Evolutionary conservation across 768 basidiomycete genomes (phyloP).

Genomic region (Mycena haematopus): DNA sequence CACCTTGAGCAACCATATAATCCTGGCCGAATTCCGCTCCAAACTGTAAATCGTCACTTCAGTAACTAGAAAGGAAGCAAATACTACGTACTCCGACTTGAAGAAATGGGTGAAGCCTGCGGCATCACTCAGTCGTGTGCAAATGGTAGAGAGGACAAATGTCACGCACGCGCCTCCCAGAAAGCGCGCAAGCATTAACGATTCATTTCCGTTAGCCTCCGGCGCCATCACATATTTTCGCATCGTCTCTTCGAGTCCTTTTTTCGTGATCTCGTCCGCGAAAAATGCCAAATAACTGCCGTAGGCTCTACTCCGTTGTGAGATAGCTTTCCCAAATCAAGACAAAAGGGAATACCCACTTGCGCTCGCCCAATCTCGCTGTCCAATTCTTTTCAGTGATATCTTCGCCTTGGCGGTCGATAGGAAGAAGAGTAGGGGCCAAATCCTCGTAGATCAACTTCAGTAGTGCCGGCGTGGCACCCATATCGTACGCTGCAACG

Average conservation of each 20-base stretch:
- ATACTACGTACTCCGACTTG: conserved; percentile 22
- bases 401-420: conserved; percentile 35
- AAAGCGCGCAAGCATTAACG: conserved; percentile 21
- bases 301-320: conserved; percentile 10
- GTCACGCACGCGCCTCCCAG: conserved; percentile 21
- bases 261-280: conserved; percentile 1
- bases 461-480: conserved; percentile 42
- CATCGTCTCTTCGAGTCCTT: conserved; percentile 6
- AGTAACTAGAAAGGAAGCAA: not conserved
- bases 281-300: conserved; percentile 26
- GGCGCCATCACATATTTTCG: conserved; percentile 19
- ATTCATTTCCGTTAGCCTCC: conserved; percentile 25
- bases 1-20: conserved; percentile 22
- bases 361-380: conserved; percentile 42
- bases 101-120: conserved; percentile 23
- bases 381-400: conserved; percentile 43
- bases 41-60: conserved; percentile 10
- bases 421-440: conserved; percentile 33
- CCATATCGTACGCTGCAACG: conserved; percentile 50
- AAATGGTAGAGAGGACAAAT: not conserved
- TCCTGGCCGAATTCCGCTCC: conserved; percentile 26
- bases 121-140: not conserved
- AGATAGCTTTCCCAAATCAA: not conserved
- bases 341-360: conserved; percentile 35
- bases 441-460: conserved; percentile 45